These are phyloP conservation scores for Diplogelasinospora grovesii DNA, from an alignment of 495 filamentous ascomycete species.

Conservation along the genomic window DNA sequence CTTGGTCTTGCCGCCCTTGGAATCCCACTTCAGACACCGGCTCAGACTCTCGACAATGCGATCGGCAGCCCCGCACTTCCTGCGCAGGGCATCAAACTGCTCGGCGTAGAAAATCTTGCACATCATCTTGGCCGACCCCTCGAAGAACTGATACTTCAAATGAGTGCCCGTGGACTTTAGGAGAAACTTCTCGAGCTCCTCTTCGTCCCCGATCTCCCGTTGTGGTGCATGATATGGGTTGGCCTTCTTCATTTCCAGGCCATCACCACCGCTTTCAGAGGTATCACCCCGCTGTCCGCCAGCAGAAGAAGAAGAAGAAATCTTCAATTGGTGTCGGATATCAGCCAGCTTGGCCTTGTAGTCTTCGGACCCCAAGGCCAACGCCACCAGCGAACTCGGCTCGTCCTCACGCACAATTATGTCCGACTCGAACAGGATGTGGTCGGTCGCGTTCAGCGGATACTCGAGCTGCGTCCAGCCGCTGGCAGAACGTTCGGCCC, in stretches of 20 bases:
- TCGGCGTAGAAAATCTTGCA: slow-evolving; percentile 98
- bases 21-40: slow-evolving; percentile 95
- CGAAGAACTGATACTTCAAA: slow-evolving; percentile 87
- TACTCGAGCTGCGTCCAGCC: slow-evolving; percentile 95
- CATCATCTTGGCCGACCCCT: slow-evolving; percentile 85
- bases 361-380: slow-evolving; percentile 77
- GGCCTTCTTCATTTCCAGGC: slow-evolving; percentile 20
- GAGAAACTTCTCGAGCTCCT: slow-evolving; percentile 68
- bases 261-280: slow-evolving; percentile 26
- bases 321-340: slow-evolving; percentile 55
- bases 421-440: slow-evolving; percentile 96
- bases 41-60: slow-evolving; percentile 93
- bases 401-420: slow-evolving; percentile 97
- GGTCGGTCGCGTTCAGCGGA: slow-evolving; percentile 78
- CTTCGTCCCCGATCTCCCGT: slow-evolving; percentile 32
- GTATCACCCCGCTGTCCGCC: slow-evolving; percentile 19
- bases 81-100: slow-evolving; percentile 90
- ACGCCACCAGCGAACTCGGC: slow-evolving; percentile 90
- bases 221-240: no score
- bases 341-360: slow-evolving; percentile 72
- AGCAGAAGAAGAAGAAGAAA: no score
- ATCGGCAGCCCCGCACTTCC: slow-evolving; percentile 86
- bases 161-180: slow-evolving; percentile 81
- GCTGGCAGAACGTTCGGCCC: slow-evolving; percentile 94
- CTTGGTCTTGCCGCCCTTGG: slow-evolving; percentile 95